These are phyloP conservation scores for Cladosporium sp. DNA, from an alignment of 2,329 filamentous ascomycete species.

Conservation along the genomic window DNA sequence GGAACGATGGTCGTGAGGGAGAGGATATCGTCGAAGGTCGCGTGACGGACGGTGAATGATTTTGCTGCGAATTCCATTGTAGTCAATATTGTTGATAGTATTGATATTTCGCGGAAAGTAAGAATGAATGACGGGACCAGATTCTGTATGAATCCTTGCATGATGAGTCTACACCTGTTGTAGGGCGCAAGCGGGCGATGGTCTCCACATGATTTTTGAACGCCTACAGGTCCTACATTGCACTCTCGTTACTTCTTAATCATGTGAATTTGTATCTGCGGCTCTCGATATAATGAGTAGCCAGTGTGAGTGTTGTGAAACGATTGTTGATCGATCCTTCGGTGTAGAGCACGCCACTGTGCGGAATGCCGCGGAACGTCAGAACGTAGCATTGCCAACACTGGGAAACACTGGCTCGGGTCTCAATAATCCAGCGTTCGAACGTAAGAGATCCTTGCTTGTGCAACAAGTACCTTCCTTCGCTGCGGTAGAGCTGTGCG, in stretches of 20 bases:
- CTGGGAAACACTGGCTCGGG: no score
- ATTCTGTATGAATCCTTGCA: background rate
- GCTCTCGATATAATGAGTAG: background rate
- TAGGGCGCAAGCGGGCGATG: background rate
- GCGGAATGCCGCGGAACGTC: background rate
- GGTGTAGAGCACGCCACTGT: no score
- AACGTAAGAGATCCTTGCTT: background rate
- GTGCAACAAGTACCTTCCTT: background rate
- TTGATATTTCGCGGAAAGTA: background rate
- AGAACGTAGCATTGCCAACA: no score
- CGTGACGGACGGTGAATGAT: constrained; percentile 5
- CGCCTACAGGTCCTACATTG: background rate
- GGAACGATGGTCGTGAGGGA: constrained; percentile 31
- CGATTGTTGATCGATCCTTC: background rate
- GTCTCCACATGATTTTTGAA: background rate
- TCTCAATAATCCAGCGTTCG: background rate
- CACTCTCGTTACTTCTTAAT: background rate
- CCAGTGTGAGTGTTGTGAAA: background rate
- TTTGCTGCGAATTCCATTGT: background rate
- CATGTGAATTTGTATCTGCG: background rate
- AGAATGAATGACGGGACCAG: background rate
- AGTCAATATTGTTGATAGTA: background rate
- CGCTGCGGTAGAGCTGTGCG: background rate
- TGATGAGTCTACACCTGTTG: background rate
- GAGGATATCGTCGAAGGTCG: constrained; percentile 15